phyloP scores from a whole-genome alignment of 2,329 filamentous ascomycete genomes.

The Paecilomyces sp. region DNA sequence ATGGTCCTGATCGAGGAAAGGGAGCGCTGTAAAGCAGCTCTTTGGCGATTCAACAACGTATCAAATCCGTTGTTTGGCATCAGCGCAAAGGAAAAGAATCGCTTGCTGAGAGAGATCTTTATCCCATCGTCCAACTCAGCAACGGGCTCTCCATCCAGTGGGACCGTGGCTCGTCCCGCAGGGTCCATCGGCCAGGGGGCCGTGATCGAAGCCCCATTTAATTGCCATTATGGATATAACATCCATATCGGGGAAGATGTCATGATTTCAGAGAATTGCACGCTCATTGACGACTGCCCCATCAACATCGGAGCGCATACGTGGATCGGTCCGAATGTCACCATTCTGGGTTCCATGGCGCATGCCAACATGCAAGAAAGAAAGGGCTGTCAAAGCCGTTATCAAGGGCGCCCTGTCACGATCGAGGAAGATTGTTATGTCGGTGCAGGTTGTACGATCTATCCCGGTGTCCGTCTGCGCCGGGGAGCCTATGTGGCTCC shows the following conservation, averaged over 20 bases:
- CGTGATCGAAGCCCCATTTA: constrained; percentile 79
- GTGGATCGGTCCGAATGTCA: constrained; percentile 73
- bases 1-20: constrained; percentile 73
- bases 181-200: constrained; percentile 66
- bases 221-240: constrained; percentile 94
- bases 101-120: constrained; percentile 31
- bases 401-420: constrained; percentile 62
- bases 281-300: constrained; percentile 76
- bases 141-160: constrained; percentile 44
- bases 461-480: constrained; percentile 36
- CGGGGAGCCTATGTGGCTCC: constrained; percentile 38
- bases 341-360: constrained; percentile 69
- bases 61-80: constrained; percentile 67
- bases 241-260: constrained; percentile 81
- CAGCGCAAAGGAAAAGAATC: constrained; percentile 43
- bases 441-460: constrained; percentile 55
- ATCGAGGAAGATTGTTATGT: constrained; percentile 70
- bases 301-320: constrained; percentile 69
- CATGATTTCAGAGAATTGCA: constrained; percentile 74
- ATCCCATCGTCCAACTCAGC: constrained; percentile 21
- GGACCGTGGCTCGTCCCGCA: constrained; percentile 46
- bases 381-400: constrained; percentile 65
- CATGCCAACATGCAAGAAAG: constrained; percentile 66
- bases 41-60: constrained; percentile 81
- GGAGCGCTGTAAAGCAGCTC: constrained; percentile 72